Base-by-base conservation (phyloP, 2,329 filamentous ascomycete species). In the Dendryphion nanum region DNA sequence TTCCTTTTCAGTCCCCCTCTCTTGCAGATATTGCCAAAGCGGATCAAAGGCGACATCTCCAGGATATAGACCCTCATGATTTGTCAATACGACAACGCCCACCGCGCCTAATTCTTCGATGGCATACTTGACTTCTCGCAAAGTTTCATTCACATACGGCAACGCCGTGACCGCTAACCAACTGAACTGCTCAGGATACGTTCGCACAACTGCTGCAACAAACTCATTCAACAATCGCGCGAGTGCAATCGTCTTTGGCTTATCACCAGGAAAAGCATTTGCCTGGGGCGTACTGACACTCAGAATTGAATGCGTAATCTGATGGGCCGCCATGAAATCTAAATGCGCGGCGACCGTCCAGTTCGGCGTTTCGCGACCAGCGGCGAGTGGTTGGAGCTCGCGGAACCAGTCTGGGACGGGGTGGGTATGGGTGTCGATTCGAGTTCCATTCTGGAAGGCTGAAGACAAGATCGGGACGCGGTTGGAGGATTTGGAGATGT, bases 341-440 rank as follows among this genome's bases (percentile, higher is more conserved):
- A 67, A 37, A 28, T 67, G 64, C 1, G 48, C 44, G 3, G 42
- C 15, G 1, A 53, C 32, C 14, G 48, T 48, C 63, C 63, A 67
- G 1, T 45, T 40, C 0, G 64, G 64, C 10, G 61, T 64, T 37
- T 42, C 50, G 28, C 56, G 60, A 18, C 55, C 63, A 23, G 59
- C 64, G n/a, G 61, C 56, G 4, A 50, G 44, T 4, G 57, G 53
- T 23, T 64, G 54, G 15, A 66, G 53, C 23, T 40, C 42, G 6
- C 56, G 55, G 41, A 65, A 67, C 54, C 59, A 64, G 4, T 47
- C 35, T 2, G 63, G 61, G 4, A 66, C 57, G 18, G 61, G 57
- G 36, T 67, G 64, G 7, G 55, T 60, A 41, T 67, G 64, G 1
- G 61, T 60, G 40, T 67, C 64, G 34, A 67, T 55, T 12, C 54